Evolutionary conservation across 2,329 filamentous ascomycete genomes (phyloP), one percentile per base, ranked within the genome.

Genomic region (Torrubiella hemipterigena): DNA sequence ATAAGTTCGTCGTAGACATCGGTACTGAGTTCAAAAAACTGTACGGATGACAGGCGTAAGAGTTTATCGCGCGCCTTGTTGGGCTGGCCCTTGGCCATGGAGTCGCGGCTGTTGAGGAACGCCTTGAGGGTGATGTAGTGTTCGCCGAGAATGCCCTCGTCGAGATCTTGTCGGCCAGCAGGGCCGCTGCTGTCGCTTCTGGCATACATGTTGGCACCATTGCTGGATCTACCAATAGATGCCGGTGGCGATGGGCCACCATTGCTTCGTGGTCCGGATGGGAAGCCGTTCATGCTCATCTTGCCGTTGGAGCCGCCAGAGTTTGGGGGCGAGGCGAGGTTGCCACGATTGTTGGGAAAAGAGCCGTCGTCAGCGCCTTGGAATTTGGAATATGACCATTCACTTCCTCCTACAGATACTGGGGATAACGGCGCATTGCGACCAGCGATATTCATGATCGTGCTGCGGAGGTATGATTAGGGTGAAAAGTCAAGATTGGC

Each of bases 21-120:
- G 35, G 89, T 96, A 58, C 87, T 95, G 39, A 98, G 70, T 60
- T 98, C 91, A 56, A 93, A 85, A 55, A 98, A 96, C 55, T 98
- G 91, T 17, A 93, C 84, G 2, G 81, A 67, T 1, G 87, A 94
- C 31, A 98, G 69, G 36, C 89, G 77, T 37, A 95, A 68, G 35
- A 96, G 69, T 66, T 98, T 98, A 58, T 96, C 91, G 48, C 87
- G 79, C 34, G 91, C 91, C 57, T 87, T 81, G 58, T 93, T 94
- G 17, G 84, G 78, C 31, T 78, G 79, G 30, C 75, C 71, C 39
- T 79, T 79, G 28, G 72, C 69, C 49, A 79, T 76, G 43, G 86
- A 82, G 53, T 93, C 81, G 47, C 77, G 77, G 75, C 69, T 25
- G 73, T 77, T 41, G 69, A 95, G 67, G 50, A 82, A 93, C 45